These are phyloP conservation scores for Hymenoscyphus fraxineus DNA, from an alignment of 2,329 filamentous ascomycete species.

Conservation along the genomic window DNA sequence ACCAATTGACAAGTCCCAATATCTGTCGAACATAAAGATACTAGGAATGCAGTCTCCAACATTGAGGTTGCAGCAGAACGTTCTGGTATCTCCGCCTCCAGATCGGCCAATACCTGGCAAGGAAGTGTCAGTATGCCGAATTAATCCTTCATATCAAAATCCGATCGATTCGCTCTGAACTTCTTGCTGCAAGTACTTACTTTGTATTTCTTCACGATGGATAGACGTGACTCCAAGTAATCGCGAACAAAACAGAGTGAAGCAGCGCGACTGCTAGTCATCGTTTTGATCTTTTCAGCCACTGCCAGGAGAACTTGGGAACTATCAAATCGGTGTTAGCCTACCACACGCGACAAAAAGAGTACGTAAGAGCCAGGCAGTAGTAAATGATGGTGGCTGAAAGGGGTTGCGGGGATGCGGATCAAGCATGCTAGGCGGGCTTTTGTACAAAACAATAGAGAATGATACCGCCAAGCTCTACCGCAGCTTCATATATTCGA, in stretches of 20 bases:
- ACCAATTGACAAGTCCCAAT: slow-evolving; percentile 63
- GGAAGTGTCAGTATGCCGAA: slow-evolving; percentile 35
- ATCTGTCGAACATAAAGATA: slow-evolving; percentile 62
- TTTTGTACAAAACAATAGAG: too few relatives aligned
- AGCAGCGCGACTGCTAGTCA: slow-evolving; percentile 26
- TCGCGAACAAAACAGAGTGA: slow-evolving; percentile 43
- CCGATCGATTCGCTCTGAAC: not conserved
- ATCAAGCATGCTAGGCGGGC: too few relatives aligned
- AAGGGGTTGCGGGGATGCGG: too few relatives aligned
- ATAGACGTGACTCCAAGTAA: slow-evolving; percentile 53
- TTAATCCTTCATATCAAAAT: not conserved
- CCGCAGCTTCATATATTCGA: not conserved
- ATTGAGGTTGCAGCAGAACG: slow-evolving; percentile 50
- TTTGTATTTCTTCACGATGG: slow-evolving; percentile 42
- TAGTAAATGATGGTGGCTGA: too few relatives aligned
- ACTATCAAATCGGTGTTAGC: slow-evolving; percentile 18
- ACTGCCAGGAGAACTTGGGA: slow-evolving; percentile 31
- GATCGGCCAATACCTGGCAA: slow-evolving; percentile 49
- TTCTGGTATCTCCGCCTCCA: slow-evolving; percentile 53
- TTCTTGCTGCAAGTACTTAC: slow-evolving; percentile 22
- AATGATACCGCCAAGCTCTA: not conserved
- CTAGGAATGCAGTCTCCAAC: slow-evolving; percentile 59
- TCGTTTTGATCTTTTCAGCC: slow-evolving; percentile 29
- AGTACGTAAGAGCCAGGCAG: not conserved
- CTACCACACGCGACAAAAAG: not conserved